These are phyloP conservation scores for Apophysomyces elegans DNA, from an alignment of 371 early-diverging fungal species.

Conservation along the genomic window DNA sequence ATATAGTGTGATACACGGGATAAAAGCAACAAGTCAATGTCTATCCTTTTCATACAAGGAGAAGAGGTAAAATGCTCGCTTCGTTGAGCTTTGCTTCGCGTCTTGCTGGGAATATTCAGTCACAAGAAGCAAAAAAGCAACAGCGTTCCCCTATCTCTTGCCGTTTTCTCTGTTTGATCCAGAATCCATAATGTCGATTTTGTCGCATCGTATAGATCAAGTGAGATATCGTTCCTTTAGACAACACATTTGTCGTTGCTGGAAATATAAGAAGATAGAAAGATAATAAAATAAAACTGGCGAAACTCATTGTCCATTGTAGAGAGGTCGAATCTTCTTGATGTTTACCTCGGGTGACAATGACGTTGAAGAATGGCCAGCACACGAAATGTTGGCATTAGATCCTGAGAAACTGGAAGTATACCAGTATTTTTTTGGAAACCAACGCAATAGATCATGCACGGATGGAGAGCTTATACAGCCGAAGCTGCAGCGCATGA, in stretches of 20 bases:
- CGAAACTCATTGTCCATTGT: neutral
- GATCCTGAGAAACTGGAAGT: slow-evolving; percentile 21
- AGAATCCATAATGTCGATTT: neutral
- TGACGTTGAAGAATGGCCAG: neutral
- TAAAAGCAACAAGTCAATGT: too few relatives aligned
- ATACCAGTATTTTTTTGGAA: slow-evolving; percentile 23
- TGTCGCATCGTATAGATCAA: neutral
- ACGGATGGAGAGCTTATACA: slow-evolving; percentile 7
- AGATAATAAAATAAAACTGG: too few relatives aligned
- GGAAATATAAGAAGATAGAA: neutral
- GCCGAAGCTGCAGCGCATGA: slow-evolving; percentile 19
- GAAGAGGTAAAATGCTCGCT: too few relatives aligned
- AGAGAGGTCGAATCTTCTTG: neutral
- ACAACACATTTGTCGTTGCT: neutral
- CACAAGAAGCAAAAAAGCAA: neutral
- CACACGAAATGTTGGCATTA: slow-evolving; percentile 7
- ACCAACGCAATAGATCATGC: neutral
- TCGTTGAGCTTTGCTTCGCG: too few relatives aligned
- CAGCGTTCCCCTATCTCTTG: neutral
- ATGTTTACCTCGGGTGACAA: neutral
- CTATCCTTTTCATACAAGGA: too few relatives aligned
- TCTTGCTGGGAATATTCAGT: too few relatives aligned
- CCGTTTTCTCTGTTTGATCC: neutral
- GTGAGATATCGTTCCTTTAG: neutral
- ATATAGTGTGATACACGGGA: too few relatives aligned